Evolutionary conservation across 352 stramenopile species (phyloP).

Genomic region (Pythium sukuiense): DNA sequence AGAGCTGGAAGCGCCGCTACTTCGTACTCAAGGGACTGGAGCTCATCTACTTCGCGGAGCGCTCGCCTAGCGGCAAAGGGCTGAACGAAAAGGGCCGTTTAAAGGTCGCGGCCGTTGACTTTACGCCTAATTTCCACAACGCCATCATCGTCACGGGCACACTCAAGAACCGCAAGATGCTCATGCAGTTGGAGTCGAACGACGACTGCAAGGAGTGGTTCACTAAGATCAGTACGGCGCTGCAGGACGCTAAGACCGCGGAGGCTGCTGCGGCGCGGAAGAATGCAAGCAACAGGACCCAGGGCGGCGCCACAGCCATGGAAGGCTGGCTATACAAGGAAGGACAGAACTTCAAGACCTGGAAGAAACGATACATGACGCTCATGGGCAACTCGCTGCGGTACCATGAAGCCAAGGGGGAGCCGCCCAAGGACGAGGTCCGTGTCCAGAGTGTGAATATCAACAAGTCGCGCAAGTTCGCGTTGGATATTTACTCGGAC

Average conservation of each 20-base stretch:
- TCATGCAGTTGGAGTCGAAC: slow-evolving; percentile 70
- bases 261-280: slow-evolving; percentile 5
- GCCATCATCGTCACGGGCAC: slow-evolving; percentile 58
- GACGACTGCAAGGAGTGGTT: slow-evolving; percentile 65
- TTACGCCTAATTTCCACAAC: slow-evolving; percentile 66
- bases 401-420: slow-evolving; percentile 56
- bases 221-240: slow-evolving; percentile 42
- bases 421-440: slow-evolving; percentile 65
- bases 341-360: slow-evolving; percentile 88
- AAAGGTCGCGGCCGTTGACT: slow-evolving; percentile 57
- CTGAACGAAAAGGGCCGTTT: slow-evolving; percentile 78
- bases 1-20: slow-evolving; percentile 83
- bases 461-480: slow-evolving; percentile 59
- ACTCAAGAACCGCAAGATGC: slow-evolving; percentile 72
- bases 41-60: slow-evolving; percentile 77
- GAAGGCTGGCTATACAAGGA: slow-evolving; percentile 82
- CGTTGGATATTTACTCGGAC: slow-evolving; percentile 77
- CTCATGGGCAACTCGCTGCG: slow-evolving; percentile 56
- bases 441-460: slow-evolving; percentile 74
- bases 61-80: slow-evolving; percentile 67
- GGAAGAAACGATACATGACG: slow-evolving; percentile 84
- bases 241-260: slow-evolving; percentile 26
- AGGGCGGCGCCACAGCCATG: slow-evolving; percentile 32
- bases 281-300: slow-evolving; percentile 6
- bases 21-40: slow-evolving; percentile 79